Conservation (phyloP, 768 basidiomycete species). For the Brasilioporus rufonigricans region DNA sequence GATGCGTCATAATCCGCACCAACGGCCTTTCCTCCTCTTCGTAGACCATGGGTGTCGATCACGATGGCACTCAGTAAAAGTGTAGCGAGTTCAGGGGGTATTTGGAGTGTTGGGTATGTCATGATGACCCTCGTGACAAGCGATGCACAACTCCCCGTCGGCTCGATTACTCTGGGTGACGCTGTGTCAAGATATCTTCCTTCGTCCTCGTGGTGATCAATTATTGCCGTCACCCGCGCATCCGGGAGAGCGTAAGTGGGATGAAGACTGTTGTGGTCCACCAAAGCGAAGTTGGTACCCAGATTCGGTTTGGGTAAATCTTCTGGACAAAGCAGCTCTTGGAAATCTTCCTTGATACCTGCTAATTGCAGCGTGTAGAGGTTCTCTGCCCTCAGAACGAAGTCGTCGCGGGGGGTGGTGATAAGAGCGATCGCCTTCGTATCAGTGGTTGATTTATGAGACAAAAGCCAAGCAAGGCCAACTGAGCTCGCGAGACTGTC, state of each 20-base stretch:
- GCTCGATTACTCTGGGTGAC: constrained; percentile 63
- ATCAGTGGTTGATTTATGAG: constrained; percentile 31
- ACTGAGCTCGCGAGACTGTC: constrained; percentile 87
- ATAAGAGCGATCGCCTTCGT: constrained; percentile 68
- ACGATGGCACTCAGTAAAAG: constrained; percentile 80
- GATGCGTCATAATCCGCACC: constrained; percentile 63
- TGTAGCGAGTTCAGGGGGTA: constrained; percentile 64
- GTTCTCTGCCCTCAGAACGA: constrained; percentile 86
- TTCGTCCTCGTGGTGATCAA: constrained; percentile 95
- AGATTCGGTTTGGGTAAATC: constrained; percentile 51
- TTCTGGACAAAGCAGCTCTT: constrained; percentile 63
- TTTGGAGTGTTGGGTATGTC: constrained; percentile 21
- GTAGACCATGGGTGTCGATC: constrained; percentile 84
- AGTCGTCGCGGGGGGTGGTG: constrained; percentile 64
- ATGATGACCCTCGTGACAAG: constrained; percentile 47
- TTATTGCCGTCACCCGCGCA: constrained; percentile 64
- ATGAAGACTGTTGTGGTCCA: constrained; percentile 84
- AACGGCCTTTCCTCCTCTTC: constrained; percentile 73
- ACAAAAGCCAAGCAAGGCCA: constrained; percentile 75
- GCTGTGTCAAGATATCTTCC: constrained; percentile 56
- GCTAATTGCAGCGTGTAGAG: constrained; percentile 66
- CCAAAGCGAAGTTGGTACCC: constrained; percentile 67
- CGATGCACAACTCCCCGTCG: constrained; percentile 77
- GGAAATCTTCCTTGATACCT: constrained; percentile 46
- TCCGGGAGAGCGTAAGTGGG: constrained; percentile 39